Conservation (phyloP, 257 asterid genomes). For the Paraleonurus japonicus region DNA sequence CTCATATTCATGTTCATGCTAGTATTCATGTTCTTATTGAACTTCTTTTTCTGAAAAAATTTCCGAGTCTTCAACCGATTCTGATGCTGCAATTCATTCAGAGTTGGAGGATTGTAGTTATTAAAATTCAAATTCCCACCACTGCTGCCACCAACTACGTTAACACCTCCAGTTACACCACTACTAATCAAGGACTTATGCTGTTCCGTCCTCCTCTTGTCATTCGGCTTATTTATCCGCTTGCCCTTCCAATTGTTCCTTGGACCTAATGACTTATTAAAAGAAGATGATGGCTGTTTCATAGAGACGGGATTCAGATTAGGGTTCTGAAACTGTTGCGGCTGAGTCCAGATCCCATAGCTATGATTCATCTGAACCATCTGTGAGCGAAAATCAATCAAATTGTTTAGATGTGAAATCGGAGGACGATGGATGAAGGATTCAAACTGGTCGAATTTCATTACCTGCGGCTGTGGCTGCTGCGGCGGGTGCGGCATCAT, state of each 20-base stretch:
- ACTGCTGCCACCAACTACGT: slow-evolving; percentile 22
- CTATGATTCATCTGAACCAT: slow-evolving; percentile 56
- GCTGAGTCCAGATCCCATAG: slow-evolving; percentile 65
- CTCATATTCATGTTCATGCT: slow-evolving; percentile 21
- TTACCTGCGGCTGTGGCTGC: slow-evolving; percentile 62
- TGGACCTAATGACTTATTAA: slow-evolving; percentile 54
- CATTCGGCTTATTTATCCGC: slow-evolving; percentile 37
- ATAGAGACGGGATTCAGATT: slow-evolving; percentile 37
- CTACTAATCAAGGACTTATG: slow-evolving; percentile 32
- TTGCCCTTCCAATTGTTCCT: slow-evolving; percentile 69
- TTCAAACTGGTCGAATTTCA: slow-evolving; percentile 4
- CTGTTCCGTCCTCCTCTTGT: slow-evolving; percentile 51
- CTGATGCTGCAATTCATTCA: slow-evolving; percentile 68
- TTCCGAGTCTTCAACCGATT: slow-evolving; percentile 63
- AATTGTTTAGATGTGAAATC: background rate
- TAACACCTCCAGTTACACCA: slow-evolving; percentile 29
- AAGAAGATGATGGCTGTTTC: slow-evolving; percentile 33
- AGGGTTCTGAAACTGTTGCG: slow-evolving; percentile 58
- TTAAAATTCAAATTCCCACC: slow-evolving; percentile 40
- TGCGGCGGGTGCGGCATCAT: slow-evolving; percentile 44
- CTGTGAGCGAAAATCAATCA: slow-evolving; percentile 29
- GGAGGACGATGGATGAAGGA: background rate
- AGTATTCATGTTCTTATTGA: slow-evolving; percentile 35
- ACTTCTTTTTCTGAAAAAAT: slow-evolving; percentile 57
- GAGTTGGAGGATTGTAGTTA: slow-evolving; percentile 56